Conservation (phyloP, 2,329 filamentous ascomycete genomes). For the Pleoardoris graminearum region DNA sequence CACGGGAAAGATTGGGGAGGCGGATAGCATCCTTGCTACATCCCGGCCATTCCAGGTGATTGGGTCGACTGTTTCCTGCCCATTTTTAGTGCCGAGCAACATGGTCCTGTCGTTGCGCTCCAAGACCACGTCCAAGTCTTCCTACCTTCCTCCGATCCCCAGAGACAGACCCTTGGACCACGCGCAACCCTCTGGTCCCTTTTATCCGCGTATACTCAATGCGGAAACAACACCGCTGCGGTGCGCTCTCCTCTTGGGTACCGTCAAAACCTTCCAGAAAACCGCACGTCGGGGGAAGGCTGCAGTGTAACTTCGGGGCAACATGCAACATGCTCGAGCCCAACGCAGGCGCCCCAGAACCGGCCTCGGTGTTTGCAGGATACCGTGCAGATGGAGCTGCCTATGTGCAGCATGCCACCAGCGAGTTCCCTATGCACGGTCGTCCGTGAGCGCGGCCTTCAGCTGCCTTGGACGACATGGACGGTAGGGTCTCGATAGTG, state of each 20-base stretch:
- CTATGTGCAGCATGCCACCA: constrained; percentile 23
- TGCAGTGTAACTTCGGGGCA: constrained; percentile 8
- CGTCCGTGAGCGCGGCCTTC: constrained; percentile 31
- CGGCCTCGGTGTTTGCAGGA: constrained; percentile 15
- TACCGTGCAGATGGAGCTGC: constrained; percentile 21
- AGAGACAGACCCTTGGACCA: constrained; percentile 28
- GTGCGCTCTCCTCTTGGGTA: constrained; percentile 35
- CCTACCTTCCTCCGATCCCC: constrained; percentile 31
- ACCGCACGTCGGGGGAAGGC: constrained; percentile 1
- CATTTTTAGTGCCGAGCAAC: constrained; percentile 45
- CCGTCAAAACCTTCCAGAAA: constrained; percentile 42
- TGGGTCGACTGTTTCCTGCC: constrained; percentile 36
- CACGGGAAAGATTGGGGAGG: constrained; percentile 21
- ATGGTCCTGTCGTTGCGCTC: constrained; percentile 43
- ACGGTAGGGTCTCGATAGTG: constrained; percentile 17
- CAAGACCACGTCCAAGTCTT: constrained; percentile 40
- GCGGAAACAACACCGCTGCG: constrained; percentile 39
- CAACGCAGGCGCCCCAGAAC: constrained; percentile 25
- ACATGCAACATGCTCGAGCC: constrained; percentile 29
- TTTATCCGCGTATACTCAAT: constrained; percentile 31
- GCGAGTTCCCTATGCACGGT: constrained; percentile 26
- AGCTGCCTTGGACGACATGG: constrained; percentile 35
- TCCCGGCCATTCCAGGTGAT: constrained; percentile 40
- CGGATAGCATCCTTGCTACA: constrained; percentile 32
- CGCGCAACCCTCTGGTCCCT: constrained; percentile 24